These are phyloP conservation scores for Carex arenaria DNA, from an alignment of 202 grass and related monocot species.

Conservation along the genomic window DNA sequence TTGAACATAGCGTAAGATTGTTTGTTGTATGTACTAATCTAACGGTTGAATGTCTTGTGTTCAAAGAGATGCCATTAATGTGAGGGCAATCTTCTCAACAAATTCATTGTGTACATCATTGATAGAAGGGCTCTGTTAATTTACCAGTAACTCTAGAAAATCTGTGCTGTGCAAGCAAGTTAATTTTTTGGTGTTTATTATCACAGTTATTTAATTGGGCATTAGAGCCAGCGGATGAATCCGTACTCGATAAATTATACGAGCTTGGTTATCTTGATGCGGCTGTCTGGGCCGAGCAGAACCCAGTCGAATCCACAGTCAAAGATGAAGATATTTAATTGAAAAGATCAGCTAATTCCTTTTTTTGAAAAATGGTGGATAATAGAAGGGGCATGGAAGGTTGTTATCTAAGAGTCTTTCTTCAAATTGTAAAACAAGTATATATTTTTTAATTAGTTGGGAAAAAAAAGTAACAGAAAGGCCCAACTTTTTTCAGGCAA, in stretches of 20 bases:
- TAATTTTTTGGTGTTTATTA: neutral
- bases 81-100: neutral
- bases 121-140: neutral
- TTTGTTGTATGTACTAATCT: neutral
- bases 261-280: constrained; percentile 83
- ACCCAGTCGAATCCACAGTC: constrained; percentile 26
- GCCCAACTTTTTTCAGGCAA: neutral
- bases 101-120: neutral
- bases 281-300: constrained; percentile 63
- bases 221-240: constrained; percentile 79
- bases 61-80: neutral
- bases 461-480: neutral
- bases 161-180: neutral
- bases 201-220: constrained; percentile 93
- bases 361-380: constrained; percentile 4
- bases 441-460: neutral
- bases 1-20: neutral
- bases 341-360: neutral
- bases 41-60: neutral
- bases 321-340: constrained; percentile 21
- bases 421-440: neutral
- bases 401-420: neutral
- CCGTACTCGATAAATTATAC: constrained; percentile 62
- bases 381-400: neutral
- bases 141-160: neutral